Evolutionary conservation across 2,329 filamentous ascomycete species (phyloP).

Genomic region (Leptodontidium sp.): DNA sequence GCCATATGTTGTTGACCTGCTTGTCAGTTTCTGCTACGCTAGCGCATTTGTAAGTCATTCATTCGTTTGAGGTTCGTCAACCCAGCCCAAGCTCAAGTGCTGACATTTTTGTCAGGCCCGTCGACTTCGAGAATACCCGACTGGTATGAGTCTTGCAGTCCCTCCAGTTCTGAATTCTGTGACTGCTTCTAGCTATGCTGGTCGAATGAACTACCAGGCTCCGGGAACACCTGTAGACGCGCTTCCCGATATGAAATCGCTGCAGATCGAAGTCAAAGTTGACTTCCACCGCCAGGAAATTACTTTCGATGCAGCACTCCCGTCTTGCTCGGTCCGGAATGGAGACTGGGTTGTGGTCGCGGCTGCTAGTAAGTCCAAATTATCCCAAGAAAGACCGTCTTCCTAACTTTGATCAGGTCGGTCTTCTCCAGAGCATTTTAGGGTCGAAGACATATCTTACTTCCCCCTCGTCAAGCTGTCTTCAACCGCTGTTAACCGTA

Average conservation of each 20-base stretch:
- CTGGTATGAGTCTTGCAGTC: conserved; percentile 46
- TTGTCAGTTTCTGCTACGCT: conserved; percentile 83
- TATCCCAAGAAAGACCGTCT: background rate
- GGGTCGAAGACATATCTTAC: conserved; percentile 40
- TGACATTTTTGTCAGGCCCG: conserved; percentile 23
- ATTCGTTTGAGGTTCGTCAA: background rate
- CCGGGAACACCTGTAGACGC: background rate
- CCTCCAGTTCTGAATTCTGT: conserved; percentile 31
- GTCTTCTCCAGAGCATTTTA: conserved; percentile 35
- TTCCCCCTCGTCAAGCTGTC: conserved; percentile 43
- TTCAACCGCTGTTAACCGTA: conserved; percentile 26
- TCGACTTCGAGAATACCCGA: conserved; percentile 45
- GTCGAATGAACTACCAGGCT: conserved; percentile 4
- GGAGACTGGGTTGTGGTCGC: conserved; percentile 44
- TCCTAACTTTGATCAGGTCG: conserved; percentile 27
- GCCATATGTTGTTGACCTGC: conserved; percentile 83
- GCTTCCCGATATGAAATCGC: background rate
- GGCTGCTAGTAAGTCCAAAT: conserved; percentile 26
- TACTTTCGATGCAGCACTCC: conserved; percentile 31
- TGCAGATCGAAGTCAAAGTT: conserved; percentile 35
- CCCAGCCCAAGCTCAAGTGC: background rate
- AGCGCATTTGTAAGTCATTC: conserved; percentile 42
- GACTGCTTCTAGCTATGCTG: background rate
- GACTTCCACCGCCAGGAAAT: conserved; percentile 36
- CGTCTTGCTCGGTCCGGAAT: conserved; percentile 35